Evolutionary conservation across 176 grass and related monocot species (phyloP).

Genomic region (Stipa capillata): DNA sequence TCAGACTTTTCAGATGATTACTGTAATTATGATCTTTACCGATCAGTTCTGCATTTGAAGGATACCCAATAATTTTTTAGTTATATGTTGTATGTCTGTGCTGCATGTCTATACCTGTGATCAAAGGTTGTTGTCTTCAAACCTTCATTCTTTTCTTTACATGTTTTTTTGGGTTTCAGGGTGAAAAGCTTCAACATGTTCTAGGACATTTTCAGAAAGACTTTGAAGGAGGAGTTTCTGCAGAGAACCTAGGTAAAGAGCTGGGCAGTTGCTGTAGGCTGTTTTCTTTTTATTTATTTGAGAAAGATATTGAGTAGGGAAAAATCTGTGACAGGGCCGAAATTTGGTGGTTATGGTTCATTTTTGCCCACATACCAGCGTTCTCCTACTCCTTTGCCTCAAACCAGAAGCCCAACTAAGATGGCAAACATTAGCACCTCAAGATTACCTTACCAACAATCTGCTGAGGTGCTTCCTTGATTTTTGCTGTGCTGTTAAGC

Average conservation of each 20-base stretch:
- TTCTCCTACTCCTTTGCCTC: constrained; percentile 51
- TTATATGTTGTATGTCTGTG: neutral
- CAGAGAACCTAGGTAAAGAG: constrained; percentile 65
- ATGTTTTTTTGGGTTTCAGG: constrained; percentile 26
- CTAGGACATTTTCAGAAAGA: constrained; percentile 74
- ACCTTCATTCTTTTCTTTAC: neutral
- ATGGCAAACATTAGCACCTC: constrained; percentile 22
- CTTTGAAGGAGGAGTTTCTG: constrained; percentile 66
- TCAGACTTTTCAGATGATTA: neutral
- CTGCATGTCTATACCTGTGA: neutral
- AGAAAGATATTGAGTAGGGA: neutral
- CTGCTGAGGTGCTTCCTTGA: constrained; percentile 43
- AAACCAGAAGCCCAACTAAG: constrained; percentile 33
- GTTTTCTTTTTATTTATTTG: neutral
- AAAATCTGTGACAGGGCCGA: constrained; percentile 51
- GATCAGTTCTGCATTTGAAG: neutral
- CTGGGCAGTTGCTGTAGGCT: neutral
- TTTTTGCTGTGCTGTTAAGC: neutral
- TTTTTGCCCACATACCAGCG: constrained; percentile 67
- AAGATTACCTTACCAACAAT: constrained; percentile 45
- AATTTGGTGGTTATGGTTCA: constrained; percentile 82
- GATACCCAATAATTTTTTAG: neutral
- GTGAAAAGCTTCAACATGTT: constrained; percentile 57
- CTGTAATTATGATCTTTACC: neutral
- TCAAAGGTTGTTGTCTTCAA: neutral